phyloP scores from a whole-genome alignment of 1,139 yeast genomes.

The Taphrina confusa region DNA sequence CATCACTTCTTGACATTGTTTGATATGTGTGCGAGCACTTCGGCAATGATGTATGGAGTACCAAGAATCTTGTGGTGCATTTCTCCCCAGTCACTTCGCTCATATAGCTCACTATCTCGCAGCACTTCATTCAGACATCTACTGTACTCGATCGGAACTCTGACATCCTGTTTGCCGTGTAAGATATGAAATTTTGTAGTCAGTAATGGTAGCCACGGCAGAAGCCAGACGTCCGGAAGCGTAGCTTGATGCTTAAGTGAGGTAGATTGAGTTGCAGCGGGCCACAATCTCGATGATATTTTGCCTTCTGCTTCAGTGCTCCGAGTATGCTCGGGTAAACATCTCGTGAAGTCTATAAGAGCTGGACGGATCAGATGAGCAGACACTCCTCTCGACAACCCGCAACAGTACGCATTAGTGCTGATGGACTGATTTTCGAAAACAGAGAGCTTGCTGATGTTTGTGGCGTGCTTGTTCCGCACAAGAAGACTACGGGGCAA shows the following conservation, averaged over 20 bases:
- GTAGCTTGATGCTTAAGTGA: not conserved
- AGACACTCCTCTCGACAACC: too few relatives aligned
- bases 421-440: not conserved
- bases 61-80: not conserved
- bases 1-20: not conserved
- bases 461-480: not conserved
- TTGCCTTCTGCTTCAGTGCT: not conserved
- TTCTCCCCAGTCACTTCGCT: not conserved
- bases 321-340: not conserved
- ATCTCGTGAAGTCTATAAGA: not conserved
- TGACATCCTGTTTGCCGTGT: not conserved
- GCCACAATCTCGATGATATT: not conserved
- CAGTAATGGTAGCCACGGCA: not conserved
- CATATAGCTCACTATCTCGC: not conserved
- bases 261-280: not conserved
- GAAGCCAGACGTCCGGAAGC: not conserved
- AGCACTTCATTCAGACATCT: slow-evolving; percentile 2
- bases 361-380: not conserved
- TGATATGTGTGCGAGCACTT: slow-evolving; percentile 2
- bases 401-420: not conserved
- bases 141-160: not conserved
- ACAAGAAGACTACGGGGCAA: not conserved
- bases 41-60: slow-evolving; percentile 11
- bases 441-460: not conserved
- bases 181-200: not conserved